Percentiles rank a stretch among this genome's conserved stretches.
phyloP scores from a whole-genome alignment of 306 rosid genomes.

The Abrus precatorius region DNA sequence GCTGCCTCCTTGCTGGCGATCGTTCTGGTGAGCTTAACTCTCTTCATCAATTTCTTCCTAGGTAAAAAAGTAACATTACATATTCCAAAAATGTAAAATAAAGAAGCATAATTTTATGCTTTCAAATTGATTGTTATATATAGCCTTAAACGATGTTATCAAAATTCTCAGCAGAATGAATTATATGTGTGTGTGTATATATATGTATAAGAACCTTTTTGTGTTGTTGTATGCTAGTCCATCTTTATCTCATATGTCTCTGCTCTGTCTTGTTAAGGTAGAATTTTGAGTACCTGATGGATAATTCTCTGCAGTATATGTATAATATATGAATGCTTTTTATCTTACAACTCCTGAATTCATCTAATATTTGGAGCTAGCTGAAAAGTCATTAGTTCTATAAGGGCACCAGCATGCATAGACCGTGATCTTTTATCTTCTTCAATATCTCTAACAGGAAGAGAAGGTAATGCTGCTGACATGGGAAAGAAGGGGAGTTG shows the following conservation, averaged over 20 bases:
- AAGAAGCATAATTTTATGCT: background rate
- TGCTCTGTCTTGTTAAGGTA: background rate
- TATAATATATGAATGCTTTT: slow-evolving; percentile 23
- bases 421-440: slow-evolving; percentile 41
- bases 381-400: slow-evolving; percentile 13
- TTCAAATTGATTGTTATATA: slow-evolving; percentile 15
- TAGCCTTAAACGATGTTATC: background rate
- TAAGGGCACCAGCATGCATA: slow-evolving; percentile 10
- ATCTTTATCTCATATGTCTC: background rate
- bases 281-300: background rate
- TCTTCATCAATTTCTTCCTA: slow-evolving; percentile 26
- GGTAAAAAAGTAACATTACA: slow-evolving; percentile 31
- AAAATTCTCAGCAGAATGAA: background rate
- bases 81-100: background rate
- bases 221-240: slow-evolving; percentile 17
- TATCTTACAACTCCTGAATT: slow-evolving; percentile 15
- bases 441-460: slow-evolving; percentile 55
- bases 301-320: background rate
- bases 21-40: slow-evolving; percentile 51
- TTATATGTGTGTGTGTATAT: background rate
- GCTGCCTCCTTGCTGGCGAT: slow-evolving; percentile 51
- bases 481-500: slow-evolving; percentile 99
- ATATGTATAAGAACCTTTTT: background rate
- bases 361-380: slow-evolving; percentile 18
- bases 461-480: slow-evolving; percentile 79